Evolutionary conservation across 768 basidiomycete species (phyloP).

Genomic region (Tulasnella sp.): DNA sequence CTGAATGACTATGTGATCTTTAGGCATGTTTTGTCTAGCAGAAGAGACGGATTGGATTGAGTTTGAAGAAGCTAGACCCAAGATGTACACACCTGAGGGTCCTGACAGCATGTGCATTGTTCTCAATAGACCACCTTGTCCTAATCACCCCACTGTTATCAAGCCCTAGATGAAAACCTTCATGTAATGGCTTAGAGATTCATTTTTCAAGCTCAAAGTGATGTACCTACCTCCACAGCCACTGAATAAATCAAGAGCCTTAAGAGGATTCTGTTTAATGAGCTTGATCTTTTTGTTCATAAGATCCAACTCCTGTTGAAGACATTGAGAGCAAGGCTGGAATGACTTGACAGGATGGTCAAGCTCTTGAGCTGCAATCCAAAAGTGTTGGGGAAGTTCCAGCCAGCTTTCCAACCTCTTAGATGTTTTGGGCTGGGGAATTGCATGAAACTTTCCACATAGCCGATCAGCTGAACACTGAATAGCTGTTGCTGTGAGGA

Average conservation of each 20-base stretch:
- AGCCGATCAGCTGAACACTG: neutral
- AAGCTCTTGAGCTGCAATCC: neutral
- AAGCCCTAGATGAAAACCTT: constrained; percentile 28
- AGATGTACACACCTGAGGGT: constrained; percentile 58
- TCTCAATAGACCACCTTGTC: constrained; percentile 53
- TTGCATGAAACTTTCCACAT: neutral
- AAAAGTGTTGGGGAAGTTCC: neutral
- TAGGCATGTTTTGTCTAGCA: constrained; percentile 56
- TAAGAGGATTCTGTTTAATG: neutral
- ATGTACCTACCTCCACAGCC: constrained; percentile 33
- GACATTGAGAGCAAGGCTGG: neutral
- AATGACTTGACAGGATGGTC: no score
- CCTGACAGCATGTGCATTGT: constrained; percentile 71
- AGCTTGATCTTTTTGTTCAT: no score
- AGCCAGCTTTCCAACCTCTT: neutral
- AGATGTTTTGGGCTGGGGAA: neutral
- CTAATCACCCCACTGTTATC: neutral
- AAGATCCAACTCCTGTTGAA: neutral
- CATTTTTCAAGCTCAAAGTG: no score
- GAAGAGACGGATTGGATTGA: neutral
- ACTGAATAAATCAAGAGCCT: constrained; percentile 35
- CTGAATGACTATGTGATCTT: constrained; percentile 59
- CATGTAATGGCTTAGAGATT: no score
- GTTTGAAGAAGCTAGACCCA: neutral
- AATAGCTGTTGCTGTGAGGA: neutral